These are phyloP conservation scores for Malassezia psittaci DNA, from an alignment of 1,284 basidiomycete genomes.

Conservation along the genomic window DNA sequence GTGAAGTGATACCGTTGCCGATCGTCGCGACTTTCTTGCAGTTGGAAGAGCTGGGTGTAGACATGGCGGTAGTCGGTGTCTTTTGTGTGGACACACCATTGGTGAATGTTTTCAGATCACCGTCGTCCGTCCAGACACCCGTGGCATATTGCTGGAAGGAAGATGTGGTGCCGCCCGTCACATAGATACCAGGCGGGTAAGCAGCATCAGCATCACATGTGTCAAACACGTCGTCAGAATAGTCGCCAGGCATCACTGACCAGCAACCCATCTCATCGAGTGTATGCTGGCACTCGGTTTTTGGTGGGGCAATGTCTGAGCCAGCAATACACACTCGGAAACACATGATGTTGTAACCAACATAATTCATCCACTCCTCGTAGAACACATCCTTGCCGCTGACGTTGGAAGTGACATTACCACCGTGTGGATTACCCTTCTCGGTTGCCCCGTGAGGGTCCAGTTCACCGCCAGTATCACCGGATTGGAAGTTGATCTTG, in stretches of 20 bases:
- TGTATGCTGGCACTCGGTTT: slow-evolving; percentile 41
- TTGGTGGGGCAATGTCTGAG: slow-evolving; percentile 27
- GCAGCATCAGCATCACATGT: slow-evolving; percentile 46
- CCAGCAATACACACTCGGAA: slow-evolving; percentile 47
- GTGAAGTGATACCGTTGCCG: slow-evolving; percentile 26
- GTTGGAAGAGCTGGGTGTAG: slow-evolving; percentile 36
- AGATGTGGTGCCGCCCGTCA: slow-evolving; percentile 31
- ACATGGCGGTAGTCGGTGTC: slow-evolving; percentile 42
- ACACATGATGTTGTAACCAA: slow-evolving; percentile 40
- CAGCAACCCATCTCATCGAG: slow-evolving; percentile 46
- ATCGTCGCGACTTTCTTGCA: slow-evolving; percentile 29
- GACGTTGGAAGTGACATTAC: slow-evolving; percentile 53
- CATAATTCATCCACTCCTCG: slow-evolving; percentile 52
- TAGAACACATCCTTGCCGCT: slow-evolving; percentile 52
- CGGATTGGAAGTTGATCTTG: slow-evolving; percentile 32
- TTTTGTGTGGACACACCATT: slow-evolving; percentile 34
- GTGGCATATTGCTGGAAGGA: slow-evolving; percentile 43
- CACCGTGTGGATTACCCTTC: slow-evolving; percentile 53
- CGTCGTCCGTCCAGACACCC: slow-evolving; percentile 25
- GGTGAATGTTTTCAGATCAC: slow-evolving; percentile 31
- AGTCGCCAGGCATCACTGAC: slow-evolving; percentile 49
- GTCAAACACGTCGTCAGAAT: slow-evolving; percentile 35
- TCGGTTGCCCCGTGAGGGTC: slow-evolving; percentile 46
- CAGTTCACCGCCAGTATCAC: slow-evolving; percentile 44
- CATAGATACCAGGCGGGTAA: slow-evolving; percentile 45